These are phyloP conservation scores for Picea mariana DNA, from an alignment of 83 land plant species.

Conservation along the genomic window DNA sequence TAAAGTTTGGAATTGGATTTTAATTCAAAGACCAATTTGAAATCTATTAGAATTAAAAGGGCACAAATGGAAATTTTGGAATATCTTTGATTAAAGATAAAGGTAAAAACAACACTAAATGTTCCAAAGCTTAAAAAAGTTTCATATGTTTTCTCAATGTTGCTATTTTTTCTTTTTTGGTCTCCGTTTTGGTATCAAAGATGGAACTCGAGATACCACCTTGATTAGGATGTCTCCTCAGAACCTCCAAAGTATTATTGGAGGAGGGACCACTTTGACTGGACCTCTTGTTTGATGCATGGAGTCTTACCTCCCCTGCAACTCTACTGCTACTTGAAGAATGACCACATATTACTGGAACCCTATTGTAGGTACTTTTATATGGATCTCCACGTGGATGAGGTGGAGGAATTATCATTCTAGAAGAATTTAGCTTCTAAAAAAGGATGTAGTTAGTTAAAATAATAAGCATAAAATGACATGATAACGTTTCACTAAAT, in stretches of 20 bases:
- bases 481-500: background rate
- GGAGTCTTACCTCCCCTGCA: slow-evolving; percentile 24
- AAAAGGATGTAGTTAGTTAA: slow-evolving; percentile 5
- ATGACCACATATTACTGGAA: slow-evolving; percentile 18
- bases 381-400: slow-evolving; percentile 30
- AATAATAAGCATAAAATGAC: slow-evolving; percentile 13
- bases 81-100: no score
- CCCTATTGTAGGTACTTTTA: slow-evolving; percentile 18
- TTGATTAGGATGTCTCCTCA: slow-evolving; percentile 29
- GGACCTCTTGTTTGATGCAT: slow-evolving; percentile 57
- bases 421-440: slow-evolving; percentile 62
- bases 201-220: slow-evolving; percentile 67
- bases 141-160: no score
- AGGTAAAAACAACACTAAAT: no score
- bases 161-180: slow-evolving; percentile 70
- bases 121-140: no score
- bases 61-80: no score
- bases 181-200: slow-evolving; percentile 74
- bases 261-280: slow-evolving; percentile 41
- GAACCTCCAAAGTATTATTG: slow-evolving; percentile 27
- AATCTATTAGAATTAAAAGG: no score
- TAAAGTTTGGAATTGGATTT: no score
- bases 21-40: no score
- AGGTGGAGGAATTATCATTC: slow-evolving; percentile 76
- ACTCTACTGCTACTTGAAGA: slow-evolving; percentile 39